phyloP scores from a whole-genome alignment of 306 rosid genomes.

The Chamaecrista fasciculata region DNA sequence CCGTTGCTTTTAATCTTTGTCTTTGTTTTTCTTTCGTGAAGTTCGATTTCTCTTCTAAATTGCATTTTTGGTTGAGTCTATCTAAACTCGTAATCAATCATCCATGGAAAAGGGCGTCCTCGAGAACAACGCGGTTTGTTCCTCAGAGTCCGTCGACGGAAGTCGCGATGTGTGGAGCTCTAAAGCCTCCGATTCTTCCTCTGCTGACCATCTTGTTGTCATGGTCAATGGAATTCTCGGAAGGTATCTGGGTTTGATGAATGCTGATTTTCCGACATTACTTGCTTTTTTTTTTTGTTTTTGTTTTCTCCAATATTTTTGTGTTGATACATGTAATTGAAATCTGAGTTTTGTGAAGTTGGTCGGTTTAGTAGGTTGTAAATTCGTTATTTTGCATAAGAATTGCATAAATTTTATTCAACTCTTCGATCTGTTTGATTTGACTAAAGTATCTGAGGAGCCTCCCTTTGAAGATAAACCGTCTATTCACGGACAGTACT shows the following conservation, averaged over 20 bases:
- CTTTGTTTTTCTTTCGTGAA: too few species aligned
- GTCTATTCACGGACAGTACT: background rate
- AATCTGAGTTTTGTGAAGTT: background rate
- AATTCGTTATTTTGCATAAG: background rate
- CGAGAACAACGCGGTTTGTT: slow-evolving; percentile 54
- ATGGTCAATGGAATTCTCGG: slow-evolving; percentile 96
- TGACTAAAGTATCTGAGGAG: background rate
- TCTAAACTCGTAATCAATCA: background rate
- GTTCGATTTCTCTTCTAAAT: slow-evolving; percentile 2
- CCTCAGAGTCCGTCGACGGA: slow-evolving; percentile 61
- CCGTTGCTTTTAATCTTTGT: background rate
- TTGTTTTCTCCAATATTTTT: slow-evolving; percentile 17
- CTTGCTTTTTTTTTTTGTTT: too few species aligned
- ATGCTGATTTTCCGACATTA: background rate
- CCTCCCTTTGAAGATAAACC: background rate
- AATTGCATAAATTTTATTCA: background rate
- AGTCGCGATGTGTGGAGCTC: slow-evolving; percentile 77
- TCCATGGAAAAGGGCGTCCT: slow-evolving; percentile 53
- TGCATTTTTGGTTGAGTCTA: background rate
- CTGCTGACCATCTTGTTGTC: slow-evolving; percentile 87
- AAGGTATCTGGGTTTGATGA: slow-evolving; percentile 43
- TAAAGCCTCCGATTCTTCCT: slow-evolving; percentile 61
- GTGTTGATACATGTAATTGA: background rate
- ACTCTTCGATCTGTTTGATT: background rate
- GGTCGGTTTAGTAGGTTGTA: background rate